Evolutionary conservation across 768 basidiomycete species (phyloP).

Genomic region (Mycena indigotica): DNA sequence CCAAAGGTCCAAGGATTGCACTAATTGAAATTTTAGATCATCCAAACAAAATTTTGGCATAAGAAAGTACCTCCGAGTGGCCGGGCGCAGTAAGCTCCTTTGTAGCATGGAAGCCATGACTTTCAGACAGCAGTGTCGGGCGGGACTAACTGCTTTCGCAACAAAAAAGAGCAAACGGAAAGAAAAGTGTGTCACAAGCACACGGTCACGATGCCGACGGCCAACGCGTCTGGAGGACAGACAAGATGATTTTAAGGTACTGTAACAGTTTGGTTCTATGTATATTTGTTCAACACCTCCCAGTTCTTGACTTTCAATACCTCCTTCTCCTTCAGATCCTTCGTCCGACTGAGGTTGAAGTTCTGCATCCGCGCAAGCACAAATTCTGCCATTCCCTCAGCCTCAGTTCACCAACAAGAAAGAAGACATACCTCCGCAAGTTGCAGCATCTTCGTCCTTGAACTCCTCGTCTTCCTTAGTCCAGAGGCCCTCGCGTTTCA

Average conservation of each 20-base stretch:
- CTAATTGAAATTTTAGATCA: conserved; percentile 2
- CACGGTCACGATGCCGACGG: too few species aligned
- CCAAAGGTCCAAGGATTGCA: conserved; percentile 9
- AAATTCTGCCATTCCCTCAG: not conserved
- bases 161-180: too few species aligned
- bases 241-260: not conserved
- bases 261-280: not conserved
- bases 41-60: too few species aligned
- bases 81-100: not conserved
- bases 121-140: too few species aligned
- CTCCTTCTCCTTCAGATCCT: conserved; percentile 1
- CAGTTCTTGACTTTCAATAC: conserved; percentile 6
- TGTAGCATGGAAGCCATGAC: not conserved
- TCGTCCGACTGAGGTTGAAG: conserved; percentile 1
- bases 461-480: conserved; percentile 22
- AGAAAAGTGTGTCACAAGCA: not conserved
- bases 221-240: not conserved
- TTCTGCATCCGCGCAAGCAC: conserved; percentile 7
- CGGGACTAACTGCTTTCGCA: too few species aligned
- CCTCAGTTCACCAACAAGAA: not conserved
- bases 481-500: conserved; percentile 38
- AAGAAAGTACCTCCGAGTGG: not conserved
- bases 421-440: conserved; percentile 23
- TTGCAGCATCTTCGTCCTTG: conserved; percentile 16
- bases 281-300: conserved; percentile 11